Conservation (phyloP, 257 asterid genomes). For the Fraxinus cuspidata region DNA sequence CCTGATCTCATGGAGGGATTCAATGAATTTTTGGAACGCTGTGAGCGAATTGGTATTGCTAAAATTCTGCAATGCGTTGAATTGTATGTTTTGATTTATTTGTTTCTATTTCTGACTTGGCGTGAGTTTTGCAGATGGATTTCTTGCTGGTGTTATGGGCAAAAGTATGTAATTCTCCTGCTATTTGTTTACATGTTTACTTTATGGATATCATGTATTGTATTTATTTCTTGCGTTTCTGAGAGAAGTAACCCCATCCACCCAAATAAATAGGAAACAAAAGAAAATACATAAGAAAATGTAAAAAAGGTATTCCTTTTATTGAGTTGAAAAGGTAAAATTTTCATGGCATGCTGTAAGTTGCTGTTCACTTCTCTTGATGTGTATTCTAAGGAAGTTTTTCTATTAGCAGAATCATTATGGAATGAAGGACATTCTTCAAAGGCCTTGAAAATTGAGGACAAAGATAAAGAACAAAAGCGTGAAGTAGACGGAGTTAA, state of each 20-base stretch:
- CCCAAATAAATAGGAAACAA: not conserved
- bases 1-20: slow-evolving; percentile 96
- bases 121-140: slow-evolving; percentile 74
- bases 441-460: slow-evolving; percentile 58
- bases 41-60: slow-evolving; percentile 77
- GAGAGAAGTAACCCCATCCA: not conserved
- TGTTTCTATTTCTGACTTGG: slow-evolving; percentile 34
- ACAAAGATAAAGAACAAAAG: slow-evolving; percentile 77
- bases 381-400: slow-evolving; percentile 31
- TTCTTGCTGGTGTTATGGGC: slow-evolving; percentile 92
- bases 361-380: not conserved
- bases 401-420: slow-evolving; percentile 61
- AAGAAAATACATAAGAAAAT: not conserved
- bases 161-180: slow-evolving; percentile 62
- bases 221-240: not conserved
- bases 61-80: slow-evolving; percentile 24
- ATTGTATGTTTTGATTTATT: slow-evolving; percentile 12
- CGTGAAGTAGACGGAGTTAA: slow-evolving; percentile 80
- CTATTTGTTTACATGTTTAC: slow-evolving; percentile 1
- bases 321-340: not conserved
- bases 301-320: not conserved
- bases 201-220: slow-evolving; percentile 5
- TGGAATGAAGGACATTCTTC: slow-evolving; percentile 85
- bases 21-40: slow-evolving; percentile 77
- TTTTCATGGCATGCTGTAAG: not conserved